Conservation (phyloP, 192 early-diverging fungal genomes). For the Tieghemiomyces parasiticus region DNA sequence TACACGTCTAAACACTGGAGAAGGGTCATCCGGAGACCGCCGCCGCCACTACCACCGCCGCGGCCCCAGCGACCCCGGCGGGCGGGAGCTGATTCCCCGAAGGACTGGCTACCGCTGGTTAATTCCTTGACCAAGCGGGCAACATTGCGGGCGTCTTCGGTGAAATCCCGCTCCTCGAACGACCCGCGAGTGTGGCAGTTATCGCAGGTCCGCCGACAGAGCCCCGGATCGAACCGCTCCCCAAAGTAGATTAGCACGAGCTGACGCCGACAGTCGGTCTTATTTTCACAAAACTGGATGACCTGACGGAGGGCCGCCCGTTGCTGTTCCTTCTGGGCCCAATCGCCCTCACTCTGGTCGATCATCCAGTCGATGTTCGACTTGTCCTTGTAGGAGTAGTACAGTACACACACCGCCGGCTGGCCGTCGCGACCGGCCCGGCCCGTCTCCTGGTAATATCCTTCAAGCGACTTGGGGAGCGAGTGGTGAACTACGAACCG, state of each 20-base stretch:
- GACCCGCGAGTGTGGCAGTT: slow-evolving; percentile 43
- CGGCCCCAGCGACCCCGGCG: neutral
- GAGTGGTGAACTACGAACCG: slow-evolving; percentile 90
- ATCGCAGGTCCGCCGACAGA: slow-evolving; percentile 73
- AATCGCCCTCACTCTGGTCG: slow-evolving; percentile 61
- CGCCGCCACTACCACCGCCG: neutral
- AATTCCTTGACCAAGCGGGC: slow-evolving; percentile 31
- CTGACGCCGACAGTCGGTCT: slow-evolving; percentile 71
- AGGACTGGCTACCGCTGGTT: slow-evolving; percentile 1
- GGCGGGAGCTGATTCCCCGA: neutral
- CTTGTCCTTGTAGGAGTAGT: slow-evolving; percentile 65
- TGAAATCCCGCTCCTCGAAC: slow-evolving; percentile 32
- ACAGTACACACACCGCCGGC: slow-evolving; percentile 68
- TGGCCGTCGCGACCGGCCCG: slow-evolving; percentile 89
- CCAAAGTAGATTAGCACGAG: slow-evolving; percentile 86
- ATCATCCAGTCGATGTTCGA: slow-evolving; percentile 61
- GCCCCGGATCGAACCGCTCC: slow-evolving; percentile 46
- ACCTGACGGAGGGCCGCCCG: slow-evolving; percentile 46
- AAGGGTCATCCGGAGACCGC: slow-evolving; percentile 40
- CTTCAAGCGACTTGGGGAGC: slow-evolving; percentile 79
- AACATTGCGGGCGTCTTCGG: slow-evolving; percentile 30
- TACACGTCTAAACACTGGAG: slow-evolving; percentile 58
- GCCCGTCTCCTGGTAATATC: slow-evolving; percentile 95
- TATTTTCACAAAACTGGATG: slow-evolving; percentile 73
- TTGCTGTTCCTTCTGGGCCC: slow-evolving; percentile 66